These are phyloP conservation scores for Acrocalymma vagum DNA, from an alignment of 2,329 filamentous ascomycete genomes.

Conservation along the genomic window DNA sequence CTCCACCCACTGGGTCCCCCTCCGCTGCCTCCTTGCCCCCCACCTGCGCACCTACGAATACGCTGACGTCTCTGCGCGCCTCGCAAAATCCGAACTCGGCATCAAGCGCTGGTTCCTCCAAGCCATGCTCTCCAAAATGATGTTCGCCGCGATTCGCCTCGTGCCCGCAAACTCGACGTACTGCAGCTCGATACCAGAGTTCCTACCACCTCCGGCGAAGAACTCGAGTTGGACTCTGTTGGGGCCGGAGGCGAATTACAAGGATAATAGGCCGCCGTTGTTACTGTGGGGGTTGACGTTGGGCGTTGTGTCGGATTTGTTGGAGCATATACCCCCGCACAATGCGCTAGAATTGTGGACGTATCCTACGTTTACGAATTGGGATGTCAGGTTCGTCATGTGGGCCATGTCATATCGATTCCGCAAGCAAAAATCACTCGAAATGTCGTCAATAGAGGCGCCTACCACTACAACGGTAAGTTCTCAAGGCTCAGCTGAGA, in stretches of 20 bases:
- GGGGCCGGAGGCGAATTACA: constrained; percentile 37
- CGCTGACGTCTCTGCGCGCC: constrained; percentile 70
- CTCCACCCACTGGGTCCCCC: constrained; percentile 73
- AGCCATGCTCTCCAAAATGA: constrained; percentile 70
- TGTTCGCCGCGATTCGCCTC: constrained; percentile 71
- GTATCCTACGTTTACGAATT: constrained; percentile 73
- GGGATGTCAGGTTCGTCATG: constrained; percentile 67
- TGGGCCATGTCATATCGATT: constrained; percentile 68
- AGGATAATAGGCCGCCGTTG: constrained; percentile 56
- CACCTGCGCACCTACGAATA: constrained; percentile 68
- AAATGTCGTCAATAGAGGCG: constrained; percentile 30
- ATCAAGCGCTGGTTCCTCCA: constrained; percentile 64
- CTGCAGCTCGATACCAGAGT: constrained; percentile 62
- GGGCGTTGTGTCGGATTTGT: constrained; percentile 72
- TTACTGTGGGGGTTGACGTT: constrained; percentile 75
- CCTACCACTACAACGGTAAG: constrained; percentile 10
- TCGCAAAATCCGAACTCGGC: constrained; percentile 64
- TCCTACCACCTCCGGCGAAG: constrained; percentile 45
- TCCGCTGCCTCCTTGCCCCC: constrained; percentile 68
- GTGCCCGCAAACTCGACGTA: constrained; percentile 69
- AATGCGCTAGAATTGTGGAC: constrained; percentile 70
- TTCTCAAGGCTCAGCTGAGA: constrained; percentile 16
- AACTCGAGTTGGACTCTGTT: constrained; percentile 21
- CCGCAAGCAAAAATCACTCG: constrained; percentile 46
- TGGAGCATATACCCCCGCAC: constrained; percentile 72